These are phyloP conservation scores for Symbiodinium pilosum DNA, from an alignment of 73 alveolate genomes.

Conservation along the genomic window DNA sequence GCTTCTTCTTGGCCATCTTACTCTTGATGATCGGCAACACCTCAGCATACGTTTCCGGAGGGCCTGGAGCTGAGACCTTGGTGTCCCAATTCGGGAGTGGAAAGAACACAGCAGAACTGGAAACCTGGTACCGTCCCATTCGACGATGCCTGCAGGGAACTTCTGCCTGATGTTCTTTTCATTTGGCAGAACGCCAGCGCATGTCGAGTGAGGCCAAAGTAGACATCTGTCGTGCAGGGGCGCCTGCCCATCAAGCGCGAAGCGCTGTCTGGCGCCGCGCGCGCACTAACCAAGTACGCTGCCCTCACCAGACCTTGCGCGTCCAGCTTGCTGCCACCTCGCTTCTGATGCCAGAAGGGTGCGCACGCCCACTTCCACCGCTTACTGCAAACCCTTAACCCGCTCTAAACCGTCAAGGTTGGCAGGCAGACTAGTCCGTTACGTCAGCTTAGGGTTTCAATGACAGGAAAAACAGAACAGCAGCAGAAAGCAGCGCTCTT, in stretches of 20 bases:
- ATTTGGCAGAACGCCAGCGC: background rate
- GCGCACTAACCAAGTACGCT: background rate
- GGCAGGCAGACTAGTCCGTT: too few species aligned
- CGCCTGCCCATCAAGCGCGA: background rate
- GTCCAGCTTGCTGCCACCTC: background rate
- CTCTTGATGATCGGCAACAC: background rate
- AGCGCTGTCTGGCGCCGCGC: background rate
- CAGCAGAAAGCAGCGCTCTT: too few species aligned
- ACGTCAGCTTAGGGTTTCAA: too few species aligned
- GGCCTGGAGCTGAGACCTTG: background rate
- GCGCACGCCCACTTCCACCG: background rate
- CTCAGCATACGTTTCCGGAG: background rate
- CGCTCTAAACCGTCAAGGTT: too few species aligned
- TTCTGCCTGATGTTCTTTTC: background rate
- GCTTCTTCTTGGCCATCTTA: background rate
- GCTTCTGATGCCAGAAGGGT: background rate
- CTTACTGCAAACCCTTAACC: too few species aligned
- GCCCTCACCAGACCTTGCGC: background rate
- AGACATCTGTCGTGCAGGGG: background rate
- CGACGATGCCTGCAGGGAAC: background rate
- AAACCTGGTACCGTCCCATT: background rate
- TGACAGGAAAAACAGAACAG: too few species aligned
- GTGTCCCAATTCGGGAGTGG: background rate
- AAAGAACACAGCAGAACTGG: background rate
- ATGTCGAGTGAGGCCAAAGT: background rate